Conservation (phyloP, 2,329 filamentous ascomycete species). For the Chaetomium strumarium region DNA sequence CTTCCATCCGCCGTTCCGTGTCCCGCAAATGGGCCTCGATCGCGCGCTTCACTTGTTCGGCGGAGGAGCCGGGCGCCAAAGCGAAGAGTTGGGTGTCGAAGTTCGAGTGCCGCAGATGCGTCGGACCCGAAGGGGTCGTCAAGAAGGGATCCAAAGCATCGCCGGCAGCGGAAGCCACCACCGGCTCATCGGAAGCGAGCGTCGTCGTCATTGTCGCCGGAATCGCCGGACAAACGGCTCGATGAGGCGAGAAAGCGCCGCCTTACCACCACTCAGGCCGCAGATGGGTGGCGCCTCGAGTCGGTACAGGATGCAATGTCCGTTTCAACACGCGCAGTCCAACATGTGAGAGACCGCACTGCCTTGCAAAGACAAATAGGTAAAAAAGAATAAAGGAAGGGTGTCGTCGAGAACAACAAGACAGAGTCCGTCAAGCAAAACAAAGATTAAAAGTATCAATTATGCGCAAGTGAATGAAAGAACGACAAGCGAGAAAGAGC, state of each 20-base stretch:
- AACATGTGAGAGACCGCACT: constrained; percentile 13
- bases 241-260: not conserved
- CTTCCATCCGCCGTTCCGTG: constrained; percentile 84
- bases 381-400: constrained; percentile 1
- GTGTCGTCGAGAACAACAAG: constrained; percentile 6
- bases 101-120: constrained; percentile 67
- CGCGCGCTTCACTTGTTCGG: constrained; percentile 79
- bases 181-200: constrained; percentile 23
- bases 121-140: constrained; percentile 38
- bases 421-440: constrained; percentile 4
- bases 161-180: constrained; percentile 17
- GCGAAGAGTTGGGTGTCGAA: constrained; percentile 79
- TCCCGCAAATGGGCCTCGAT: constrained; percentile 88
- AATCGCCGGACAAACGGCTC: constrained; percentile 6
- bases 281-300: constrained; percentile 1
- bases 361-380: constrained; percentile 2
- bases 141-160: constrained; percentile 52
- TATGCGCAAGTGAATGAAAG: constrained; percentile 7
- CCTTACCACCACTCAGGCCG: constrained; percentile 5
- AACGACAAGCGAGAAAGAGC: constrained; percentile 6
- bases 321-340: constrained; percentile 14
- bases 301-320: constrained; percentile 13
- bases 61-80: constrained; percentile 69
- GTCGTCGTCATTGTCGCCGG: constrained; percentile 23
- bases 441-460: constrained; percentile 13